Conservation (phyloP, 1,284 basidiomycete genomes). For the Trichosporon sp. region DNA sequence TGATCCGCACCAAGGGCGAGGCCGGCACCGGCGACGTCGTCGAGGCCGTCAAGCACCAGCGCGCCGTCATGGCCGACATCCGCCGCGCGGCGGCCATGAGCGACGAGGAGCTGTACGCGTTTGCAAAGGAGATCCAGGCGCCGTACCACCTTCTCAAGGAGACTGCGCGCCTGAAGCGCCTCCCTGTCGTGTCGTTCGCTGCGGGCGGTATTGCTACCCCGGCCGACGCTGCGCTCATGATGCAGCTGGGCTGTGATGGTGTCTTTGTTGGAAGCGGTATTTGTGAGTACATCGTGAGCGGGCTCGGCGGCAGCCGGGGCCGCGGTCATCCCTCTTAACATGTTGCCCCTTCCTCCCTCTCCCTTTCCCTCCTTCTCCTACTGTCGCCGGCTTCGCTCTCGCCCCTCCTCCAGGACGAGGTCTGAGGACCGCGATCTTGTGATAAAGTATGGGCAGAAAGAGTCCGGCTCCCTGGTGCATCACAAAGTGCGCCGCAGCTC, state of each 20-base stretch:
- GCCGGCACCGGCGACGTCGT: slow-evolving; percentile 98
- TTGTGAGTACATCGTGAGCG: slow-evolving; percentile 55
- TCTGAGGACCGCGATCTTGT: too few relatives aligned
- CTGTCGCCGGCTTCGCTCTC: too few relatives aligned
- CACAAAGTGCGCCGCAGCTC: neutral
- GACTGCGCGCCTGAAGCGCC: slow-evolving; percentile 82
- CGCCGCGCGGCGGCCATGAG: slow-evolving; percentile 53
- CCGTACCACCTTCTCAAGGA: slow-evolving; percentile 98
- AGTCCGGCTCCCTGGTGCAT: too few relatives aligned
- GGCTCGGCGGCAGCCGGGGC: too few relatives aligned
- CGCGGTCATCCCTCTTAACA: too few relatives aligned
- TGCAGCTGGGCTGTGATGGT: slow-evolving; percentile 98
- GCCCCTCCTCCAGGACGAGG: too few relatives aligned
- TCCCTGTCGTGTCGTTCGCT: slow-evolving; percentile 86
- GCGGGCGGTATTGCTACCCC: slow-evolving; percentile 96
- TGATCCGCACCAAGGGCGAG: slow-evolving; percentile 95
- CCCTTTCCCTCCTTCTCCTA: too few relatives aligned
- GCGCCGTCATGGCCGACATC: slow-evolving; percentile 78
- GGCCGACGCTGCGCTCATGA: slow-evolving; percentile 95
- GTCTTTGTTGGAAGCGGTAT: slow-evolving; percentile 94
- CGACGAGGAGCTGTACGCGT: slow-evolving; percentile 88
- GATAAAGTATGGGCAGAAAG: too few relatives aligned
- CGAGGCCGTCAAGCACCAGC: slow-evolving; percentile 90
- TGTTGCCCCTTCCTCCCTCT: too few relatives aligned
- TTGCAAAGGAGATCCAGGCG: slow-evolving; percentile 84